These are phyloP conservation scores for Arthrobotrys megalospora DNA, from an alignment of 2,329 filamentous ascomycete genomes.

Conservation along the genomic window DNA sequence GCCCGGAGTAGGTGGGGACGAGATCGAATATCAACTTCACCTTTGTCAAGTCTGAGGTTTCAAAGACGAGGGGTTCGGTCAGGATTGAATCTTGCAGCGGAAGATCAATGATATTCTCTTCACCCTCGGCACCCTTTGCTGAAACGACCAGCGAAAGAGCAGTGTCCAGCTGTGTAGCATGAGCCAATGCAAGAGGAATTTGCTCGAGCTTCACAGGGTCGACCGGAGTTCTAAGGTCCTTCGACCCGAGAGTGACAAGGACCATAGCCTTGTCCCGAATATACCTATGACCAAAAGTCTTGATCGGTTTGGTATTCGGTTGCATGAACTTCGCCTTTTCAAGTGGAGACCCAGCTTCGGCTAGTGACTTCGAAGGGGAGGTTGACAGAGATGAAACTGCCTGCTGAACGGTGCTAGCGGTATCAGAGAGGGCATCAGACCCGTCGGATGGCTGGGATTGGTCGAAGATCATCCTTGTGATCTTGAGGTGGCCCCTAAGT, in stretches of 20 bases:
- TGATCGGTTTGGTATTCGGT: conserved; percentile 81
- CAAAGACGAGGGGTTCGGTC: conserved; percentile 94
- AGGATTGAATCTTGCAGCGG: conserved; percentile 94
- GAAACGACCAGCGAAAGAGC: conserved; percentile 92
- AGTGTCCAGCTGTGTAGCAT: conserved; percentile 93
- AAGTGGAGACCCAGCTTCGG: conserved; percentile 66
- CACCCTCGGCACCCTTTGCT: conserved; percentile 85
- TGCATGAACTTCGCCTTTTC: conserved; percentile 66
- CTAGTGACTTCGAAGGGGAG: conserved; percentile 46
- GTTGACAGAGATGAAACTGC: conserved; percentile 45
- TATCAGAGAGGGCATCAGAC: conserved; percentile 65
- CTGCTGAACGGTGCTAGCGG: conserved; percentile 62
- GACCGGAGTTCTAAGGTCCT: conserved; percentile 88
- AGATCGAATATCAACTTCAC: conserved; percentile 96
- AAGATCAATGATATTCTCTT: conserved; percentile 89
- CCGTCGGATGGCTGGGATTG: conserved; percentile 65
- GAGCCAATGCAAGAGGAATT: conserved; percentile 88
- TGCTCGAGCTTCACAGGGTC: conserved; percentile 88
- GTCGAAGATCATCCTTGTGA: conserved; percentile 72
- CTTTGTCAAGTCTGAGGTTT: conserved; percentile 80
- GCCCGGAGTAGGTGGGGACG: conserved; percentile 91
- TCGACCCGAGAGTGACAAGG: conserved; percentile 91
- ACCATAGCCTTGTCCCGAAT: conserved; percentile 86
- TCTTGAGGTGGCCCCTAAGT: conserved; percentile 86
- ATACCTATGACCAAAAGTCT: conserved; percentile 96